Evolutionary conservation across 2,329 filamentous ascomycete genomes (phyloP).

Genomic region (Gaeumannomyces tritici): DNA sequence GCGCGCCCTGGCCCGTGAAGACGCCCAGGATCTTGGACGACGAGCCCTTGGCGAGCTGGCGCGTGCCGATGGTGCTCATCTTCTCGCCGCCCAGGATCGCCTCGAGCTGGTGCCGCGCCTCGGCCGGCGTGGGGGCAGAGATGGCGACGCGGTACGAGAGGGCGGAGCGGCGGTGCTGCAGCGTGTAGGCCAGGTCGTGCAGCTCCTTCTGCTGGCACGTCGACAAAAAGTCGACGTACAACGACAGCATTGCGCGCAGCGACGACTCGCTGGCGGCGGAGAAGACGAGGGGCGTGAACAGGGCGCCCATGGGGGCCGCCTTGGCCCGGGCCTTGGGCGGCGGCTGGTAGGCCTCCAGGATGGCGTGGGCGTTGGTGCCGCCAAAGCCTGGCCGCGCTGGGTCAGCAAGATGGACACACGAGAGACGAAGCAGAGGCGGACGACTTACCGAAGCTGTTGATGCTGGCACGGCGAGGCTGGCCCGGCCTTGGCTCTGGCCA

Average conservation of each 20-base stretch:
- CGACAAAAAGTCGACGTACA: too few relatives aligned
- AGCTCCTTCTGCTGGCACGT: too few relatives aligned
- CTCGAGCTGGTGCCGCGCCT: background rate
- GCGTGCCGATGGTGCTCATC: too few relatives aligned
- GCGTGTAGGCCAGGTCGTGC: background rate
- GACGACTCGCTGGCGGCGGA: background rate
- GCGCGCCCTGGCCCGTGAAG: constrained; percentile 17
- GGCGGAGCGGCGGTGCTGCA: background rate
- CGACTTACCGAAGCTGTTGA: constrained; percentile 18
- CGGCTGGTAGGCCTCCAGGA: background rate
- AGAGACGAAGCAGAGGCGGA: constrained; percentile 23
- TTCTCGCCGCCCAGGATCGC: too few relatives aligned
- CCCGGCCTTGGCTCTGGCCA: constrained; percentile 25
- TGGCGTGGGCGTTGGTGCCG: constrained; percentile 9
- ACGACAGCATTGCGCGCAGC: too few relatives aligned
- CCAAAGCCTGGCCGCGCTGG: constrained; percentile 8
- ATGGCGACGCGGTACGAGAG: background rate
- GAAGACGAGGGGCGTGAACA: background rate
- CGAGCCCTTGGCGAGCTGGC: too few relatives aligned
- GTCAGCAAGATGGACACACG: background rate
- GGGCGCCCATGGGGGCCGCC: constrained; percentile 20
- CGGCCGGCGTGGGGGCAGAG: background rate
- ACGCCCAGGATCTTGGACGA: constrained; percentile 16
- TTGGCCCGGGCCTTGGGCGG: constrained; percentile 22
- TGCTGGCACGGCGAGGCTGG: constrained; percentile 7